These are phyloP conservation scores for Aurantiochytrium sp. DNA, from an alignment of 108 stramenopile genomes.

Conservation along the genomic window DNA sequence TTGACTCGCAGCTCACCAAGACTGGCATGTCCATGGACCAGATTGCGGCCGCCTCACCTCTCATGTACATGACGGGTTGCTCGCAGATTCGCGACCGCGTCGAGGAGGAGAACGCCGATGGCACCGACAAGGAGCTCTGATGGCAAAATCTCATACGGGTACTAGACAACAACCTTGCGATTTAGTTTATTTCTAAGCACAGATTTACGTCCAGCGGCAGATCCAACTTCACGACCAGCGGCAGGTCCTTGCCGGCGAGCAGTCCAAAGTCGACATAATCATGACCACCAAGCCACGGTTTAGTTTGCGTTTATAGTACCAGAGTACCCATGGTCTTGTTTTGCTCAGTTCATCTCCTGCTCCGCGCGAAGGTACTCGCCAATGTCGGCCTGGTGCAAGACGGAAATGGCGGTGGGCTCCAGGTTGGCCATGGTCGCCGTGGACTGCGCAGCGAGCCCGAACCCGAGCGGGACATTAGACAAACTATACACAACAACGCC, in stretches of 20 bases:
- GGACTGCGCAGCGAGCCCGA: slow-evolving; percentile 93
- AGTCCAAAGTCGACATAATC: too few relatives aligned
- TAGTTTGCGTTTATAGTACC: too few relatives aligned
- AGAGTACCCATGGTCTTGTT: too few relatives aligned
- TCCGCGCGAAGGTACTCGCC: slow-evolving; percentile 92
- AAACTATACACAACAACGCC: slow-evolving; percentile 95
- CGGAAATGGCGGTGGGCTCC: slow-evolving; percentile 90
- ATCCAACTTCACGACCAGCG: too few relatives aligned
- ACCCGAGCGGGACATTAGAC: slow-evolving; percentile 88
- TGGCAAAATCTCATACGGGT: too few relatives aligned
- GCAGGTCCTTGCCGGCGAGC: too few relatives aligned
- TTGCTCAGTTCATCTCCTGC: slow-evolving; percentile 86
- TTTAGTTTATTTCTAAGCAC: too few relatives aligned
- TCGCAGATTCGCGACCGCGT: not conserved
- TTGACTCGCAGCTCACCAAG: not conserved
- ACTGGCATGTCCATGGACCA: not conserved
- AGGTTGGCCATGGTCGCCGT: slow-evolving; percentile 83
- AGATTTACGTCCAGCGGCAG: too few relatives aligned
- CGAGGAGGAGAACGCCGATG: too few relatives aligned
- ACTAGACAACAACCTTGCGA: too few relatives aligned
- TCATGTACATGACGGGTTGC: not conserved
- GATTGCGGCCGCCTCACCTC: not conserved
- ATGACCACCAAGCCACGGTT: too few relatives aligned
- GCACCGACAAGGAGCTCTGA: not conserved
- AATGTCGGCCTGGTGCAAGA: slow-evolving; percentile 96